Evolutionary conservation across 1,284 basidiomycete genomes (phyloP).

Genomic region (Ceratobasidium sp.): DNA sequence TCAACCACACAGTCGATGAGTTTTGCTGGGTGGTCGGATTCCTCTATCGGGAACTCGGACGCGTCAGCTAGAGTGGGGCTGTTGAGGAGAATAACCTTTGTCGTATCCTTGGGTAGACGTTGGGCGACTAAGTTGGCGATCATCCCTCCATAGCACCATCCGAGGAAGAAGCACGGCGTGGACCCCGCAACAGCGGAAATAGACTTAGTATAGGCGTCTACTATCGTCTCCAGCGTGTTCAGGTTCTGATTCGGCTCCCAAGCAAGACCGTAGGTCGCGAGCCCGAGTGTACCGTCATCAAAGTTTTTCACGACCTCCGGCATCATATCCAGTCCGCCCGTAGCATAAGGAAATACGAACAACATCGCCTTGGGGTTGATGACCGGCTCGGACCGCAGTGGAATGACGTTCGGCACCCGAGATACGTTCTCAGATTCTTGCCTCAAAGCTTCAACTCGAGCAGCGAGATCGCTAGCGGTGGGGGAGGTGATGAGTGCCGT

Average conservation of each 20-base stretch:
- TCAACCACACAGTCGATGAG: neutral
- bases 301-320: neutral
- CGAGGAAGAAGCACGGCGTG: neutral
- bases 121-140: neutral
- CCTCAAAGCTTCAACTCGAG: constrained; percentile 5
- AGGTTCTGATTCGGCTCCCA: neutral
- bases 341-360: constrained; percentile 5
- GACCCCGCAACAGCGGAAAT: neutral
- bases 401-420: neutral
- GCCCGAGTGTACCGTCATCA: constrained; percentile 1
- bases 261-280: constrained; percentile 2
- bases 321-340: constrained; percentile 13
- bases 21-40: neutral
- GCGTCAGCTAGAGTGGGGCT: neutral
- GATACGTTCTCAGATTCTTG: neutral
- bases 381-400: neutral
- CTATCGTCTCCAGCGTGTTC: constrained; percentile 13
- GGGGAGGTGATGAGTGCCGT: constrained; percentile 19
- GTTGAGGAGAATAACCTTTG: neutral
- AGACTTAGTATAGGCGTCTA: constrained; percentile 2
- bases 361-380: constrained; percentile 14
- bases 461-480: constrained; percentile 8
- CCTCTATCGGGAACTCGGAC: neutral
- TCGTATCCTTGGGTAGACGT: constrained; percentile 3
- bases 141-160: constrained; percentile 14